A percentile compares a stretch with the other conserved stretches of the same genome.
These are phyloP conservation scores for Hapsidospora chrysogenum DNA, from an alignment of 495 filamentous ascomycete species.

Conservation along the genomic window DNA sequence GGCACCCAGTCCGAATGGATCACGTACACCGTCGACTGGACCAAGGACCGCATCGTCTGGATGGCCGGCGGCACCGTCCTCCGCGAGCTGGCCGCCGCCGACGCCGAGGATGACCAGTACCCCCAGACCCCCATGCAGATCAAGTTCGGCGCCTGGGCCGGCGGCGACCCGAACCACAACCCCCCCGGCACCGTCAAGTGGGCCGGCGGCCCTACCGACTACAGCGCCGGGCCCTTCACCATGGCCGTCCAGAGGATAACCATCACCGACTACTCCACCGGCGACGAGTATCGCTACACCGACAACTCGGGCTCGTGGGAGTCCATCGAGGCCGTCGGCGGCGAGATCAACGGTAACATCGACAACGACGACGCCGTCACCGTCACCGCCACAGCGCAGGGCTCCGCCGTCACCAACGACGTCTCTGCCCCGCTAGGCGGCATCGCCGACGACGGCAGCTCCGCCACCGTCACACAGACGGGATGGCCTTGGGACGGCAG, in stretches of 20 bases:
- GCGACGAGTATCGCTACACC: conserved; percentile 61
- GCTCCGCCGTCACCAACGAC: conserved; percentile 15
- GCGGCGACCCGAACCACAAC: conserved; percentile 54
- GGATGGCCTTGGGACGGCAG: conserved; percentile 44
- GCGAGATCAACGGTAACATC: conserved; percentile 41
- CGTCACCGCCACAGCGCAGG: conserved; percentile 23
- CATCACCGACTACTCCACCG: conserved; percentile 82
- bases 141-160: conserved; percentile 76
- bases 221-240: conserved; percentile 59
- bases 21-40: conserved; percentile 90
- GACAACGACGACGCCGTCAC: conserved; percentile 29
- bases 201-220: conserved; percentile 73
- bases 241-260: conserved; percentile 69
- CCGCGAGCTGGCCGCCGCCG: conserved; percentile 42
- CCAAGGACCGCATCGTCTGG: conserved; percentile 59
- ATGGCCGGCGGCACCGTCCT: conserved; percentile 55
- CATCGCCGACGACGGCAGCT: conserved; percentile 37
- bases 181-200: conserved; percentile 64
- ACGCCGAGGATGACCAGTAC: conserved; percentile 49
- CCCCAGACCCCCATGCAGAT: conserved; percentile 85
- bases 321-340: conserved; percentile 36
- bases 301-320: conserved; percentile 62
- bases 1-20: conserved; percentile 51
- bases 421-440: conserved; percentile 34
- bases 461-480: conserved; percentile 28